Conservation (phyloP, 139 green algal genomes). For the Yamagishiella unicocca region DNA sequence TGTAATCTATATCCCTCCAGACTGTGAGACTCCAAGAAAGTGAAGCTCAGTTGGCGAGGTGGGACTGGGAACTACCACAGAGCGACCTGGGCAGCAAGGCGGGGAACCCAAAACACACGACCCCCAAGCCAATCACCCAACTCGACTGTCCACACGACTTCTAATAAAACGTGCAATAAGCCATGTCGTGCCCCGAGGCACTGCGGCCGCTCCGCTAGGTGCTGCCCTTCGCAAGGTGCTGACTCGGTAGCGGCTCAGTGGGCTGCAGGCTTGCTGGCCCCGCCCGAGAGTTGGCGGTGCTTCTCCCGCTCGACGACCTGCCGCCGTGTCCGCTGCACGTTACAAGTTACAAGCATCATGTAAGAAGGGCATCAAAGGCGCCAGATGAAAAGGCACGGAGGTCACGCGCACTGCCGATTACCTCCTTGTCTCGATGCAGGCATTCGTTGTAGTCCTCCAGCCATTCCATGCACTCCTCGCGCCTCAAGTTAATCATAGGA, state of each 20-base stretch:
- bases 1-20: no score
- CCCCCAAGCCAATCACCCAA: no score
- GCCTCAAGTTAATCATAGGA: conserved; percentile 49
- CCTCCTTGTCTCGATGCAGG: conserved; percentile 61
- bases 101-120: no score
- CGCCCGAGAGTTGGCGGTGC: conserved; percentile 15
- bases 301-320: conserved; percentile 42
- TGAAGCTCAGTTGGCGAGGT: no score
- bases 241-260: background rate
- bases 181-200: no score
- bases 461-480: conserved; percentile 63
- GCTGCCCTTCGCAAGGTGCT: background rate
- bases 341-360: background rate
- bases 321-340: conserved; percentile 36
- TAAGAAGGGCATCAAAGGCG: background rate
- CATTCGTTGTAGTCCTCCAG: conserved; percentile 68
- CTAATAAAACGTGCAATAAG: no score
- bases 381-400: background rate
- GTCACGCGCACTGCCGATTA: background rate
- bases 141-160: no score
- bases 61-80: no score
- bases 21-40: no score
- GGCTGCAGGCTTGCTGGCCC: conserved; percentile 18
- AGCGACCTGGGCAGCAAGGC: no score
- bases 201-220: background rate